Evolutionary conservation across 495 filamentous ascomycete species (phyloP), one percentile per base, ranked within the genome.

Genomic region (Penicillium egyptiacum): DNA sequence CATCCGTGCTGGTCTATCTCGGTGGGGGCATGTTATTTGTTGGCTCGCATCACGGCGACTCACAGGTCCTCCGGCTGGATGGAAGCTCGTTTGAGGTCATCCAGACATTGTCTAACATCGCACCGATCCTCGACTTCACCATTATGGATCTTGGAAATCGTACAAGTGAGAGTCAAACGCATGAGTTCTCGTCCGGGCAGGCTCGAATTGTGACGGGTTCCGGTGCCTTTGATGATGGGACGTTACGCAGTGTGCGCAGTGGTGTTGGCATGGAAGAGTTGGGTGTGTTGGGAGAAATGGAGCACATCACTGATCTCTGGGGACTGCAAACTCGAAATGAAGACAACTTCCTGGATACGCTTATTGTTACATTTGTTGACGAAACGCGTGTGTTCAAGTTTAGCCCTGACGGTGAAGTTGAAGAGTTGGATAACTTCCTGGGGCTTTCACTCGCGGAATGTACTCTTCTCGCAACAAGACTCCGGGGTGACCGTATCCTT

Each of bases 131-230:
- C 14, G 94, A 99, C 65, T 96, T 98, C 51, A 88, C 87, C 5
- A 83, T 98, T 11, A 95, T 98, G 89, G 93, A 98, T 66, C 86
- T 97, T 78, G 92, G 92, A 0, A 92, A 87, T 58, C 81, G 91
- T 25, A 82, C 86, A 49, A 85, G 84, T 44, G 90, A 93, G 57
- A 85, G 84, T 25, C 84, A 89, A 37, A 86, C 83, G 0, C 95
- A 94, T 60, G 91, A 95, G 65, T 97, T 86, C 50, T 96, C 92
- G 0, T 96, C 93, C 5, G 95, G 95, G 1, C 95, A 98, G 74
- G 92, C 94, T 52, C 82, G 95, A 28, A 88, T 99, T 53, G 91
- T 99, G 9, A 90, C 93, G 3, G 92, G 90, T 8, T 96, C 92
- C 40, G 94, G 94, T 25, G 91, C 88, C 4, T 90, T 87, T 63